Percentiles rank a stretch among this genome's conserved stretches.
Conservation (phyloP, 805 yeast genomes). For the Candida khao-thaluensis region DNA sequence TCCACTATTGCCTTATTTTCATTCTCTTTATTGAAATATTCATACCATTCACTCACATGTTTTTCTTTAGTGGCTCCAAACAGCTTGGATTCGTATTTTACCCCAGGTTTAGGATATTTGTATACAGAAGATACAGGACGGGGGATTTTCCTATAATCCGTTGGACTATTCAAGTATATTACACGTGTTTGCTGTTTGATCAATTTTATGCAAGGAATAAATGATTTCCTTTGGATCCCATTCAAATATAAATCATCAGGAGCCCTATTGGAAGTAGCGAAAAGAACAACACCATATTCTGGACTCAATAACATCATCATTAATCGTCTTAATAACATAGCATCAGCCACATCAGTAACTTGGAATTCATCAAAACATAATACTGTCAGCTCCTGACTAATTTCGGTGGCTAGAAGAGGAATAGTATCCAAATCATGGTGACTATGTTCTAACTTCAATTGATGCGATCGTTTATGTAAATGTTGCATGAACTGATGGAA, state of each 20-base stretch:
- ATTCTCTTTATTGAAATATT: conserved; percentile 68
- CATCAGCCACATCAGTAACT: conserved; percentile 98
- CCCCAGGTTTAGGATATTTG: conserved; percentile 66
- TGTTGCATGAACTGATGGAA: conserved; percentile 97
- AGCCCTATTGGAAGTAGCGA: conserved; percentile 93
- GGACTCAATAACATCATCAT: conserved; percentile 64
- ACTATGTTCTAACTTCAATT: conserved; percentile 57
- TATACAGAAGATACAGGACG: conserved; percentile 80
- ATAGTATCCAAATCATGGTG: conserved; percentile 70
- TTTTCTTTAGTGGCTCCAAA: conserved; percentile 50
- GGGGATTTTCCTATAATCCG: conserved; percentile 88
- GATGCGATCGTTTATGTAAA: conserved; percentile 83
- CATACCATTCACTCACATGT: conserved; percentile 78
- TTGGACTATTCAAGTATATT: conserved; percentile 80
- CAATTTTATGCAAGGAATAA: conserved; percentile 86
- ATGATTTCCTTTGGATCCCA: conserved; percentile 90
- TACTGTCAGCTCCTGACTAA: conserved; percentile 72
- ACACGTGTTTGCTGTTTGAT: conserved; percentile 75
- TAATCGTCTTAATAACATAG: conserved; percentile 86
- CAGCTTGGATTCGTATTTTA: conserved; percentile 50
- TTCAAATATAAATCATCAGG: conserved; percentile 92
- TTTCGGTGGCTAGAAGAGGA: conserved; percentile 79
- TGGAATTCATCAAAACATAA: conserved; percentile 96
- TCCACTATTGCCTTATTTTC: conserved; percentile 20
- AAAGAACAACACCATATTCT: conserved; percentile 78